phyloP scores from a whole-genome alignment of 257 asterid species.

The Linderniella brevidens region DNA sequence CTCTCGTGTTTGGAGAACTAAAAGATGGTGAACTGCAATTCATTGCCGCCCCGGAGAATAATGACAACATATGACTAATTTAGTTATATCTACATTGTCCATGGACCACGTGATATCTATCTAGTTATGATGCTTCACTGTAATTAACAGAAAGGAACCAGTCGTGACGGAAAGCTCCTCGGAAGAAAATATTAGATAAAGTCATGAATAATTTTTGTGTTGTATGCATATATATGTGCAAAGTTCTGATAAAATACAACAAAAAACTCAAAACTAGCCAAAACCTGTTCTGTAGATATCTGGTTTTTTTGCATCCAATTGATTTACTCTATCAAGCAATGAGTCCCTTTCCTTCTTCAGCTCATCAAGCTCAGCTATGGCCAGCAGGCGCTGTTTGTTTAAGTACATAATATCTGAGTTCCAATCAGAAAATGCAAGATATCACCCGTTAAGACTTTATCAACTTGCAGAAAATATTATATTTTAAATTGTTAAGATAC shows the following conservation, averaged over 20 bases:
- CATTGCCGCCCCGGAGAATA: no score
- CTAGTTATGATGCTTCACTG: no score
- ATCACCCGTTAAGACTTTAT: conserved; percentile 7
- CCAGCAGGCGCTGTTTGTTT: conserved; percentile 58
- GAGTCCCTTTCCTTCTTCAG: conserved; percentile 35
- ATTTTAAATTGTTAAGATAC: conserved; percentile 1
- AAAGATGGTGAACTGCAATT: not conserved
- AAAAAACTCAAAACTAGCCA: conserved; percentile 10
- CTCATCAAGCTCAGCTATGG: conserved; percentile 54
- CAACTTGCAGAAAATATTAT: not conserved
- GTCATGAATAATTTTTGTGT: not conserved
- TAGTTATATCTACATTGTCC: no score
- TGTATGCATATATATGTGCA: conserved; percentile 5
- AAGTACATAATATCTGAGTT: conserved; percentile 51
- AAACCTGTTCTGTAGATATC: conserved; percentile 30
- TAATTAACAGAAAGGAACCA: no score
- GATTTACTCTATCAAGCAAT: conserved; percentile 34
- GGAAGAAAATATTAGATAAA: no score
- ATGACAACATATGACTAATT: no score
- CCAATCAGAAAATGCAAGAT: conserved; percentile 11
- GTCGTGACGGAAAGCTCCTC: no score
- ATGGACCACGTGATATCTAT: no score
- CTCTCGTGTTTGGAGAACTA: not conserved
- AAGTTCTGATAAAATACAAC: conserved; percentile 3
- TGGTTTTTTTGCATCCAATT: conserved; percentile 28